These are phyloP conservation scores for Colletotrichum navitas DNA, from an alignment of 2,329 filamentous ascomycete species.

Conservation along the genomic window DNA sequence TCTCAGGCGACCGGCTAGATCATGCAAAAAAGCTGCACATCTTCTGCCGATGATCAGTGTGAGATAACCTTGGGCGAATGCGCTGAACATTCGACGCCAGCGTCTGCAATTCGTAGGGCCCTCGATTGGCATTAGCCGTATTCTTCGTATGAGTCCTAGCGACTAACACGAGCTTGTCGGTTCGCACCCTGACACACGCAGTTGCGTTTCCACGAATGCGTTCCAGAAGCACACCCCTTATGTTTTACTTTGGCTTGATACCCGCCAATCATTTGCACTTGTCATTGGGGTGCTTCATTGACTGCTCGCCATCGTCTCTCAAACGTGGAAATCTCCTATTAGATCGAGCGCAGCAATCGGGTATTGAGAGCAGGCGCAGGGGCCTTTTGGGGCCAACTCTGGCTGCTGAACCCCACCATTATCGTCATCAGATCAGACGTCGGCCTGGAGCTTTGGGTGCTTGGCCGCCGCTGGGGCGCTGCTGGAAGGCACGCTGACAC, in stretches of 20 bases:
- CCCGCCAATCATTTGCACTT: not conserved
- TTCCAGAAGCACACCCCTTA: slow-evolving; percentile 1
- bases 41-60: not conserved
- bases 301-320: not conserved
- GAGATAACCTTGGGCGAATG: not conserved
- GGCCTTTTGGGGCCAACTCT: slow-evolving; percentile 20
- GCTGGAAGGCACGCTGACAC: slow-evolving; percentile 24
- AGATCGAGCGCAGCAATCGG: not conserved
- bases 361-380: slow-evolving; percentile 15
- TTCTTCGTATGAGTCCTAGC: slow-evolving; percentile 3
- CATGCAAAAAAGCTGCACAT: not conserved
- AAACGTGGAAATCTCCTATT: not conserved
- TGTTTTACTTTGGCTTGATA: not conserved
- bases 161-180: slow-evolving; percentile 10
- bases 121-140: not conserved
- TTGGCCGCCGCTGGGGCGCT: slow-evolving; percentile 18
- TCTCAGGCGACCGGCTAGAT: too few relatives aligned
- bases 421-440: slow-evolving; percentile 33
- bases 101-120: not conserved
- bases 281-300: not conserved
- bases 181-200: slow-evolving; percentile 20
- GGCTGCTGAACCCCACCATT: slow-evolving; percentile 37
- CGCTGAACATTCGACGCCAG: not conserved
- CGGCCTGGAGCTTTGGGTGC: slow-evolving; percentile 11
- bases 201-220: not conserved